Base-by-base conservation (phyloP, 352 stramenopile genomes). In the Globisporangium echinulatum region DNA sequence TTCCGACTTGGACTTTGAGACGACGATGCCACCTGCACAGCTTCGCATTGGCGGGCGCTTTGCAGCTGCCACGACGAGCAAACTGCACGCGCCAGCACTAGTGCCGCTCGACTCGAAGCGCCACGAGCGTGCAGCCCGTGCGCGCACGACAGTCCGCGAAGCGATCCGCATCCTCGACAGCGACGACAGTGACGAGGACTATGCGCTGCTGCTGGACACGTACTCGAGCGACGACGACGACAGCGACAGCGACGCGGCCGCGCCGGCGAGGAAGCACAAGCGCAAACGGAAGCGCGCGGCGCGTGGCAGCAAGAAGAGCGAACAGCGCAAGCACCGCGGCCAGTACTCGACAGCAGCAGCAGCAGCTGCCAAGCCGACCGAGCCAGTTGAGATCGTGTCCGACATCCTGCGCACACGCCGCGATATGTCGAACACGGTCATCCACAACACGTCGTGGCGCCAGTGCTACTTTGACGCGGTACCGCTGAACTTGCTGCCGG, bases 371-470 rank as follows among this genome's bases (percentile, higher is more conserved):
- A 57, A 77, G 60, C 51, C 56, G 56, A 25, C 54, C 5, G 58
- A 49, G 38, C 49, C 40, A 61, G 51, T 54, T 13, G n/a, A 40
- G 54, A 17, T 66, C 46, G 50, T 77, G 8, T 71, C 69, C 3
- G 69, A 77, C 44, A 79, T 63, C 15, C 60, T 82, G 17, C 7
- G 49, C 14, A 56, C 59, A 11, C 60, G 46, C 13, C 78, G 73
- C 46, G 66, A 65, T 57, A 62, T 69, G 39, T 56, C 46, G 15
- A 58, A 74, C 59, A 76, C 75, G n/a, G 71, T 83, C 13, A 70
- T 85, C 56, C 73, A 80, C 56, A 66, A 56, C 33, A 82, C 74
- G 9, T 61, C 68, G 40, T 85, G 75, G 75, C 63, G 75, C 49
- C 72, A 66, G 19, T 67, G 79, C 39, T 73, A 56, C 51, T 72